Evolutionary conservation across 257 asterid genomes (phyloP).

Genomic region (Rauvolfia tetraphylla): DNA sequence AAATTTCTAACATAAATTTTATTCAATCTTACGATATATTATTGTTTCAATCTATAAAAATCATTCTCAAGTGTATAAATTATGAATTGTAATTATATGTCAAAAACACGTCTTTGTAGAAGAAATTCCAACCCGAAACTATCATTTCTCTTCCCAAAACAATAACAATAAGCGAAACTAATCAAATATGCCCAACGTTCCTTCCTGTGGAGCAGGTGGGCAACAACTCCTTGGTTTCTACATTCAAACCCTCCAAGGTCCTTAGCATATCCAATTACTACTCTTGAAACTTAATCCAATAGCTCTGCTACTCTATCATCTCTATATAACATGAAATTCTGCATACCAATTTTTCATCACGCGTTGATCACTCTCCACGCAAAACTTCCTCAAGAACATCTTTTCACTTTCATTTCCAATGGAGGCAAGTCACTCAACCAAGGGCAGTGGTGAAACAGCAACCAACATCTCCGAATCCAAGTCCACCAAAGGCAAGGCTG

Average conservation of each 20-base stretch:
- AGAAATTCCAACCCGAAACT: too few relatives aligned
- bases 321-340: conserved; percentile 14
- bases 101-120: neutral
- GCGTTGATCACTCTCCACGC: neutral
- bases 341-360: conserved; percentile 2
- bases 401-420: neutral
- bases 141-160: too few relatives aligned
- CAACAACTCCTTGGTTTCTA: conserved; percentile 28
- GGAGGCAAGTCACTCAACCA: conserved; percentile 40
- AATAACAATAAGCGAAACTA: too few relatives aligned
- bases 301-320: neutral
- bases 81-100: too few relatives aligned
- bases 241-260: conserved; percentile 10
- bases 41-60: too few relatives aligned
- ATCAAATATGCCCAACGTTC: neutral
- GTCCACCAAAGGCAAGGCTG: conserved; percentile 37
- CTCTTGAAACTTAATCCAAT: conserved; percentile 34
- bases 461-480: conserved; percentile 41
- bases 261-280: neutral
- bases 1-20: too few relatives aligned
- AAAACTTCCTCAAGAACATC: neutral
- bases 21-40: too few relatives aligned
- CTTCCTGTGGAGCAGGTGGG: conserved; percentile 40
- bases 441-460: conserved; percentile 37
- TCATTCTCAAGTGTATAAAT: too few relatives aligned